Evolutionary conservation across 176 grass and related monocot genomes (phyloP).

Genomic region (Cenchrus fungigraminus): DNA sequence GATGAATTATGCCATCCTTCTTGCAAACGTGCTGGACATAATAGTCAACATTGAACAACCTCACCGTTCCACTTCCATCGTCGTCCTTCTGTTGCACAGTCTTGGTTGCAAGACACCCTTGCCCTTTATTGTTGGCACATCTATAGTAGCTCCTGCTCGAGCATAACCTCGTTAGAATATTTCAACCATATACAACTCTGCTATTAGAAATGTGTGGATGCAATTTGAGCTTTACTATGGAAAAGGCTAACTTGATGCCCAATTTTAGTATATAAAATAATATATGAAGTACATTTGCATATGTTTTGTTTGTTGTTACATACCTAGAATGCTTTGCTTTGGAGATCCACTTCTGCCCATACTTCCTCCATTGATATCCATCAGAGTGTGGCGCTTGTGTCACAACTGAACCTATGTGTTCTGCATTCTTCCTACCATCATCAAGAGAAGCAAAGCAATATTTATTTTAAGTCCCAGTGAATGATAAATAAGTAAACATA

Average conservation of each 20-base stretch:
- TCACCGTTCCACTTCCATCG: not conserved
- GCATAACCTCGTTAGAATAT: not conserved
- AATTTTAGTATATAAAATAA: not conserved
- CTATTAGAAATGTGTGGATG: not conserved
- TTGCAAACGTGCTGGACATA: constrained; percentile 28
- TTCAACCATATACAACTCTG: not conserved
- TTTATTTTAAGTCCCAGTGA: not conserved
- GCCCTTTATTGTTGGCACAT: constrained; percentile 37
- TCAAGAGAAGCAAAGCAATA: not conserved
- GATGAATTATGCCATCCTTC: not conserved
- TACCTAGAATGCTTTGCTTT: constrained; percentile 38
- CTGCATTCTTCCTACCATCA: constrained; percentile 21
- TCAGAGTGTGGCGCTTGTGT: constrained; percentile 36
- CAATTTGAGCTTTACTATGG: not conserved
- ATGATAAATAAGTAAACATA: not conserved
- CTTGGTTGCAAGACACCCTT: constrained; percentile 40
- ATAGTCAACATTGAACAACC: constrained; percentile 26
- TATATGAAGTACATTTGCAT: not conserved
- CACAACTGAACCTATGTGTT: constrained; percentile 31
- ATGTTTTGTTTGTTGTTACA: not conserved
- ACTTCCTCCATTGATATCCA: constrained; percentile 51
- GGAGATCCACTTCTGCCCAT: constrained; percentile 44
- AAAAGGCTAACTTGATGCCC: too few relatives aligned
- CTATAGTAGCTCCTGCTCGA: constrained; percentile 50
- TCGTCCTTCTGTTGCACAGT: constrained; percentile 38